Percentiles rank a stretch among this genome's conserved stretches.
Conservation (phyloP, 371 early-diverging fungal species). For the Mortierella sp. region DNA sequence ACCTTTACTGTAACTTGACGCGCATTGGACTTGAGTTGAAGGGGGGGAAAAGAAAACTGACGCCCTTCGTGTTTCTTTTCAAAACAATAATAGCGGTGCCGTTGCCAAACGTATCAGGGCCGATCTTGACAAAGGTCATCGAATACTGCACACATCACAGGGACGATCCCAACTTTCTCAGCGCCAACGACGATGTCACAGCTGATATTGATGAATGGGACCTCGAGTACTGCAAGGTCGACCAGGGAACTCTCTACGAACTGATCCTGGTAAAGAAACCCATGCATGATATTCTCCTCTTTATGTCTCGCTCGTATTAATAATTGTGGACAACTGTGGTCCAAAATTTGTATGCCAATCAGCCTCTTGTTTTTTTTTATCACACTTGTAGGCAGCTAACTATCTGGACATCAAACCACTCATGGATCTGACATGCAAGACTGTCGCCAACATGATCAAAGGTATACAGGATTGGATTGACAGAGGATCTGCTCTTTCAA, state of each 20-base stretch:
- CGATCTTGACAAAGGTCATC: slow-evolving; percentile 84
- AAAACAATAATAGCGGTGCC: slow-evolving; percentile 69
- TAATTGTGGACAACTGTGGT: not conserved
- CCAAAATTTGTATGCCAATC: not conserved
- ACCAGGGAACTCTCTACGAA: slow-evolving; percentile 93
- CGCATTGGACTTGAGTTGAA: not conserved
- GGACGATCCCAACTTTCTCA: slow-evolving; percentile 69
- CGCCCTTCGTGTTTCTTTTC: not conserved
- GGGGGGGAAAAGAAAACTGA: not conserved
- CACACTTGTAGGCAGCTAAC: slow-evolving; percentile 77
- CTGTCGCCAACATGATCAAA: slow-evolving; percentile 94
- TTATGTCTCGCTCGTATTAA: too few relatives aligned
- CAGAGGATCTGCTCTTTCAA: too few relatives aligned
- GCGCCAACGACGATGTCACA: slow-evolving; percentile 59
- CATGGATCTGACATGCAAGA: slow-evolving; percentile 88
- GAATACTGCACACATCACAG: slow-evolving; percentile 90
- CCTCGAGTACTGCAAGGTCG: slow-evolving; percentile 85
- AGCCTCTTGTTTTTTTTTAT: not conserved
- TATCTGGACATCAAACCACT: slow-evolving; percentile 91
- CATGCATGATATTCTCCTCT: not conserved
- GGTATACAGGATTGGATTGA: slow-evolving; percentile 38
- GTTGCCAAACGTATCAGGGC: slow-evolving; percentile 90
- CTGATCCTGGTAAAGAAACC: slow-evolving; percentile 70
- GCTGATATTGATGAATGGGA: slow-evolving; percentile 88
- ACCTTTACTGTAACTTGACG: too few relatives aligned